Evolutionary conservation across 1,284 basidiomycete genomes (phyloP), one percentile per base, ranked within the genome.

Genomic region (Sanghuangporus weigelae): DNA sequence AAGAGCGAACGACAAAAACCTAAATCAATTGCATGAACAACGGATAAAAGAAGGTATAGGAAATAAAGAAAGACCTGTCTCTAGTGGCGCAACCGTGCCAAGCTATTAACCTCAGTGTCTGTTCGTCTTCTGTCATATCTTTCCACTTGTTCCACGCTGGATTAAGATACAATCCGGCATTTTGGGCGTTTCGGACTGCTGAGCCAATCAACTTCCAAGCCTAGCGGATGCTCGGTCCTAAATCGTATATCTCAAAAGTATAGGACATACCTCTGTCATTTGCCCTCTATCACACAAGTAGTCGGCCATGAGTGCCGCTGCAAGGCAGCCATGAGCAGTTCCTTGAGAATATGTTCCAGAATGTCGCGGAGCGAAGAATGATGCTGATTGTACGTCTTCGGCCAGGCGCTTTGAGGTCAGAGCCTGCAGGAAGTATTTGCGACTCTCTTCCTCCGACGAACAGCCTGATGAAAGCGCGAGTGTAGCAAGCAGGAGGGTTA

Each of bases 151-250:
- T 69, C 78, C 79, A 79, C 14, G 73, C 75, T 1, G 81, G 80
- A 69, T 84, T 83, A 6, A 55, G 75, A 68, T 84, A 81, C 70
- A 84, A 73, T 1, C 82, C 81, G n/a, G 81, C 73, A 10, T 81
- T 77, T 67, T 80, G 74, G 5, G 81, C 82, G 56, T 73, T 76
- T 31, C 81, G 73, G 36, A 82, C 70, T 11, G 77, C 78, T 39
- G 69, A 73, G 0, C 82, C 81, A 14, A 78, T 71, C 46, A 84
- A 67, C 71, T 82, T 82, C 82, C 82, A 84, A 2, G 81, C 80
- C 67, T 62, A n/a, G 7, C 7, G 14, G 11, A 14, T n/a, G 11
- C 6, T 48, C n/a, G 31, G 50, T 36, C n/a, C 7, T 38, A 23
- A 48, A 31, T 31, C 23, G 16, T 49, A 11, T 35, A 21, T 21